Base-by-base conservation (phyloP, 2,329 filamentous ascomycete genomes). In the Domatiomyces globalis region DNA sequence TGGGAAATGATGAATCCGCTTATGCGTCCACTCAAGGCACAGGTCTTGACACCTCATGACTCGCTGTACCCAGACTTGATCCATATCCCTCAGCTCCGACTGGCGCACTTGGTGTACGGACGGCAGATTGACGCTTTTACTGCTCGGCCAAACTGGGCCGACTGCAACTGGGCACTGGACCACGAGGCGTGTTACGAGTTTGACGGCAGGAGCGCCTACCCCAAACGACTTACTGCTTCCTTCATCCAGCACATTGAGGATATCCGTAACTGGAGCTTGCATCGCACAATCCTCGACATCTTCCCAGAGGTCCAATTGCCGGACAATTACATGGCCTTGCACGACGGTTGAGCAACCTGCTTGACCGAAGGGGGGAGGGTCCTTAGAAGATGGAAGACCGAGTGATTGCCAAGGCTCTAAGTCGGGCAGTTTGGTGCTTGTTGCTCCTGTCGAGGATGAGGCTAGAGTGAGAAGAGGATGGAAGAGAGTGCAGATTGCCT, bases 11-110 rank as follows among this genome's bases (percentile, higher is more conserved):
- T 51, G 45, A 39, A 45, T 27, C 27, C 39, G 29, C 45, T 51
- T 6, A 48, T 51, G 45, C 39, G 50, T 29, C 50, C 50, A 17
- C 29, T 51, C 27, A n/a, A 48, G n/a, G 45, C 43, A n/a, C 50
- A 51, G 42, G 22, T 51, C 20, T 22, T 29, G n/a, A 39, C 48
- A 17, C 50, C 50, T 18, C 50, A 51, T 22, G 33, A 39, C 33
- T 39, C 33, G 33, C 12, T 39, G 33, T 39, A 39, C 33, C 33
- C 33, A 39, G 33, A 39, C 33, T 39, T 39, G 10, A 39, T 39
- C 33, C 33, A 39, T 39, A 39, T 39, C 33, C 33, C 33, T 15
- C 48, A 49, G 20, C 36, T 49, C 15, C 36, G 48, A 22, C 27
- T 27, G 39, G 43, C 48, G n/a, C 39, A 44, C 20, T n/a, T 49